Conservation (phyloP, 345 rosid species). For the Cardamine occulta region DNA sequence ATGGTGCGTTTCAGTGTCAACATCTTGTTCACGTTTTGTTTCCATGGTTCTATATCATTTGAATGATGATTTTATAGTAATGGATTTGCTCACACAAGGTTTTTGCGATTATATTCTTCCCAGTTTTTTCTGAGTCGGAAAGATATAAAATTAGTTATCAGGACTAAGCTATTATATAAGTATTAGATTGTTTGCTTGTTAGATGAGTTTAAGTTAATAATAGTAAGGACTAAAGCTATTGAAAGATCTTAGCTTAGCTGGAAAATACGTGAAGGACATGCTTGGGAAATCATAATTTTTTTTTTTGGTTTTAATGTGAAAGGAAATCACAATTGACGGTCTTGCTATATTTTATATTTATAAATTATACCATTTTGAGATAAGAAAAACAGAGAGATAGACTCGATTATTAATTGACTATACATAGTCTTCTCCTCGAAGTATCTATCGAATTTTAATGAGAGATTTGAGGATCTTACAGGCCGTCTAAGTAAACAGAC, state of each 20-base stretch:
- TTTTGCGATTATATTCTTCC: no score
- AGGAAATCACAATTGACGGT: neutral
- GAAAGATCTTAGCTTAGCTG: constrained; percentile 16
- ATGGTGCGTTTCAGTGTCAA: constrained; percentile 21
- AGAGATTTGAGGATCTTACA: constrained; percentile 2
- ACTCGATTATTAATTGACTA: constrained; percentile 11
- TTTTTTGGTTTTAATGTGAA: no score
- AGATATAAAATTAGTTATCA: neutral
- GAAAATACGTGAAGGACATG: constrained; percentile 31
- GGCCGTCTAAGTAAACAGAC: neutral
- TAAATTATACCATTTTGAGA: constrained; percentile 2
- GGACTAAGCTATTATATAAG: no score
- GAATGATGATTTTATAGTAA: neutral
- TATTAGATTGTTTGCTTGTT: neutral
- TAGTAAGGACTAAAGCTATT: neutral
- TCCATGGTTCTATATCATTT: neutral
- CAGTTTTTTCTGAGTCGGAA: neutral
- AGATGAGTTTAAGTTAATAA: neutral
- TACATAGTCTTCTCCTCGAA: constrained; percentile 19
- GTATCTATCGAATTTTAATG: neutral
- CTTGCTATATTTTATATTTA: neutral
- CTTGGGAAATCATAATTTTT: neutral
- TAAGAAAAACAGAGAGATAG: neutral
- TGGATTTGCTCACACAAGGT: neutral
- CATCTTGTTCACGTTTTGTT: constrained; percentile 18